These are phyloP conservation scores for Scleroderma bovista DNA, from an alignment of 768 basidiomycete genomes.

Conservation along the genomic window DNA sequence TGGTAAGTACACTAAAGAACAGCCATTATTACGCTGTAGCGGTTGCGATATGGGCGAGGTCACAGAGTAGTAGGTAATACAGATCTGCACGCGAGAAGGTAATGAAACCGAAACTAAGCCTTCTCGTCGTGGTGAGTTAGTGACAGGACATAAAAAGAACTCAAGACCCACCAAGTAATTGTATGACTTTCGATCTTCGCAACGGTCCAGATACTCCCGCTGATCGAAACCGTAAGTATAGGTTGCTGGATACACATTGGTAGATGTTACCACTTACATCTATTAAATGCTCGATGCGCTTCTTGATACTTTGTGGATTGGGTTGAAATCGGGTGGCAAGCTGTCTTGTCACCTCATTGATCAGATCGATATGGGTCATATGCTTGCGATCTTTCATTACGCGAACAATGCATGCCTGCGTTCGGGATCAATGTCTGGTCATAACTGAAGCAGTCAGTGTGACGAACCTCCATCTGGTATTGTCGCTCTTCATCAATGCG, in stretches of 20 bases:
- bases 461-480: conserved; percentile 79
- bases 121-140: neutral
- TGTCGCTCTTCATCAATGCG: conserved; percentile 89
- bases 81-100: neutral
- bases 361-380: conserved; percentile 81
- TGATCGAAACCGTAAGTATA: conserved; percentile 25
- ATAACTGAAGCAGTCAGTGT: neutral
- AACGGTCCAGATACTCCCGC: conserved; percentile 93
- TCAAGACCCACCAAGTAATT: conserved; percentile 55
- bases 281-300: conserved; percentile 86
- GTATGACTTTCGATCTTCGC: conserved; percentile 83
- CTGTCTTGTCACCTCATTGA: conserved; percentile 88
- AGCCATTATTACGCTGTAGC: no score
- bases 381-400: conserved; percentile 96
- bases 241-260: neutral
- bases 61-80: neutral
- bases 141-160: neutral
- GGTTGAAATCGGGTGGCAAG: conserved; percentile 82
- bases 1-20: no score
- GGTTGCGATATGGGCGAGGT: neutral
- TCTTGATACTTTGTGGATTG: conserved; percentile 84
- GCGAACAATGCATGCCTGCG: conserved; percentile 91
- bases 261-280: conserved; percentile 52
- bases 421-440: conserved; percentile 3
- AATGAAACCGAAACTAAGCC: conserved; percentile 15